A percentile compares a stretch with the other conserved stretches of the same genome.
Evolutionary conservation across 2,329 filamentous ascomycete species (phyloP).

Genomic region (Biscogniauxia marginata): DNA sequence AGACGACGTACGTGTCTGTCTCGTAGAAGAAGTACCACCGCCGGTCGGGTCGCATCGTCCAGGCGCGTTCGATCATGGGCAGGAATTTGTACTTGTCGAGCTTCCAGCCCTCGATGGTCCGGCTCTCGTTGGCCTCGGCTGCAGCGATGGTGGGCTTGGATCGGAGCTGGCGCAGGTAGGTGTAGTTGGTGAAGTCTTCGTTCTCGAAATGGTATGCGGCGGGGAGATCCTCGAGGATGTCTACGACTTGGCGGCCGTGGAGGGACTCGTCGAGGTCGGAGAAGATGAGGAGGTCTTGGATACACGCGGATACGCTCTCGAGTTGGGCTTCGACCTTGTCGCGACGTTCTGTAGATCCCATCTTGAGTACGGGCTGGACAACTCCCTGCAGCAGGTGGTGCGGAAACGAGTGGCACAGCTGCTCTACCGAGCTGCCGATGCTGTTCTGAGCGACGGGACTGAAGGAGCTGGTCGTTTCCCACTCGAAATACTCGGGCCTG

Average conservation of each 20-base stretch:
- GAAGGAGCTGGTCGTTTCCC: constrained; percentile 29
- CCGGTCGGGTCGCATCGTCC: constrained; percentile 44
- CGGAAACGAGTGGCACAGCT: constrained; percentile 31
- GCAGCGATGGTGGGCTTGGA: not conserved
- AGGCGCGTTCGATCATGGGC: constrained; percentile 52
- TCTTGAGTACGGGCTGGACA: constrained; percentile 43
- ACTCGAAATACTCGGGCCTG: constrained; percentile 16
- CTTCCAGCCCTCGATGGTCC: constrained; percentile 45
- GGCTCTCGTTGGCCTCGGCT: constrained; percentile 10
- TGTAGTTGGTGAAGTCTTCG: constrained; percentile 40
- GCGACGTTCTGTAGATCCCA: constrained; percentile 43
- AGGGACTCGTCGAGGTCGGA: constrained; percentile 50
- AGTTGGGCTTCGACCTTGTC: constrained; percentile 47
- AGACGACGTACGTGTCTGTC: constrained; percentile 51
- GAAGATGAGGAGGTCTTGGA: constrained; percentile 46
- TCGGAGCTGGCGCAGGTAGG: constrained; percentile 32
- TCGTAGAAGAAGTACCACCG: constrained; percentile 58
- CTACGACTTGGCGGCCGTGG: constrained; percentile 41
- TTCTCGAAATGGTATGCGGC: constrained; percentile 35
- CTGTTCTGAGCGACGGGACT: constrained; percentile 21
- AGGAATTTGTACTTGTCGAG: constrained; percentile 59
- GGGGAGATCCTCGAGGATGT: constrained; percentile 47
- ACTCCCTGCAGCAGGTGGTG: constrained; percentile 19
- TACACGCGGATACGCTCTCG: constrained; percentile 51
- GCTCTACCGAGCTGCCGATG: constrained; percentile 13